These are phyloP conservation scores for Centella asiatica DNA, from an alignment of 129 eudicot species.

Conservation along the genomic window DNA sequence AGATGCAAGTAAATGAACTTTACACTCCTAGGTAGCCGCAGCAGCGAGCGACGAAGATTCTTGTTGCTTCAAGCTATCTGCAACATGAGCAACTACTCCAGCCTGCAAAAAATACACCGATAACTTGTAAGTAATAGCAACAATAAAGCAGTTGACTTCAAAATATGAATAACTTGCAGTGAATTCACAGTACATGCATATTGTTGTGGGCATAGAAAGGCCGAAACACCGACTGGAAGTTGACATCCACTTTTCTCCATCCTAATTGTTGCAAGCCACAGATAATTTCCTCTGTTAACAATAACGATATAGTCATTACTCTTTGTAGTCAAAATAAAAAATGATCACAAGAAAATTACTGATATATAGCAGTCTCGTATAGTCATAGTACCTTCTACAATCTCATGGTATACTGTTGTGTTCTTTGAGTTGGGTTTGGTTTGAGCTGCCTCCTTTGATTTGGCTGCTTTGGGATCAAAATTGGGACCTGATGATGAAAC, in stretches of 20 bases:
- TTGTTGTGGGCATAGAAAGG: slow-evolving; percentile 96
- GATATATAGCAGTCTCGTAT: neutral
- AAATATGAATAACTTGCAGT: neutral
- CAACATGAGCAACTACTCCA: slow-evolving; percentile 93
- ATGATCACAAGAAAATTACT: neutral
- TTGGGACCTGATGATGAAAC: slow-evolving; percentile 54
- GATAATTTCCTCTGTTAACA: slow-evolving; percentile 89
- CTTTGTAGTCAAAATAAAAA: neutral
- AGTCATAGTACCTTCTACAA: slow-evolving; percentile 63
- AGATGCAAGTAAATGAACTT: too few species aligned
- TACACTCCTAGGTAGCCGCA: too few species aligned
- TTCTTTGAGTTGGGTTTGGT: slow-evolving; percentile 53
- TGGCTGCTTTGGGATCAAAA: slow-evolving; percentile 81
- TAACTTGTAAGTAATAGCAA: neutral
- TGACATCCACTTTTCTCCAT: slow-evolving; percentile 96
- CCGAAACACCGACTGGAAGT: slow-evolving; percentile 84
- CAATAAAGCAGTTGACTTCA: neutral
- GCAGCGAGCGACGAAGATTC: slow-evolving; percentile 41
- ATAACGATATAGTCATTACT: neutral
- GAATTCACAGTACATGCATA: slow-evolving; percentile 51
- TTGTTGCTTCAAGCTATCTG: slow-evolving; percentile 71
- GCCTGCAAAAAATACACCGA: slow-evolving; percentile 30
- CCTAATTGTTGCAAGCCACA: slow-evolving; percentile 83
- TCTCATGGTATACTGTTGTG: slow-evolving; percentile 71
- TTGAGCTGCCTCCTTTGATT: slow-evolving; percentile 95